A percentile compares a stretch with the other conserved stretches of the same genome.
These are phyloP conservation scores for Allantophomopsis lycopodina DNA, from an alignment of 2,329 filamentous ascomycete species.

Conservation along the genomic window DNA sequence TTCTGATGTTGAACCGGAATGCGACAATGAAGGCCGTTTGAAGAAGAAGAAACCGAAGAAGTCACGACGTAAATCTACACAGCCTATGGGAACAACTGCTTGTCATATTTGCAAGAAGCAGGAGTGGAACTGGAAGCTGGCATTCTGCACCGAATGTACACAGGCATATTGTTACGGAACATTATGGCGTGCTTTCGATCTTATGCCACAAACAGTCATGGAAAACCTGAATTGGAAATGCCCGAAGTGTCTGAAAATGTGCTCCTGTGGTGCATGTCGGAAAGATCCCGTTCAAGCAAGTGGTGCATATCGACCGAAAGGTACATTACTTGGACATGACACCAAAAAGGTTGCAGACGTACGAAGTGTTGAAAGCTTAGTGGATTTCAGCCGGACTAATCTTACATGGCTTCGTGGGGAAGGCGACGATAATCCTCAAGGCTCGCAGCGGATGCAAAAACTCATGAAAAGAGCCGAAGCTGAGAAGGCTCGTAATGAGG, in stretches of 20 bases:
- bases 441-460: conserved; percentile 21
- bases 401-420: conserved; percentile 62
- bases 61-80: conserved; percentile 21
- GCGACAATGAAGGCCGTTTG: conserved; percentile 47
- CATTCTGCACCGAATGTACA: conserved; percentile 63
- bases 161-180: conserved; percentile 86
- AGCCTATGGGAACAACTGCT: conserved; percentile 30
- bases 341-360: conserved; percentile 83
- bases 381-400: conserved; percentile 86
- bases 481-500: conserved; percentile 14
- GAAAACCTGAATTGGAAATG: conserved; percentile 77
- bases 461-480: conserved; percentile 18
- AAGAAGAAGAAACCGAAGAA: conserved; percentile 38
- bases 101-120: conserved; percentile 79
- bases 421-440: conserved; percentile 29
- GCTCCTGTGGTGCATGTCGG: conserved; percentile 72
- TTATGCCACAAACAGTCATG: conserved; percentile 73
- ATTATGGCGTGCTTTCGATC: conserved; percentile 81
- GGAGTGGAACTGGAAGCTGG: conserved; percentile 75
- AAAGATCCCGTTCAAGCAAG: conserved; percentile 42
- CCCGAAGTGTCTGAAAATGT: conserved; percentile 73
- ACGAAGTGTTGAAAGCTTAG: conserved; percentile 76
- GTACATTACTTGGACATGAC: conserved; percentile 79
- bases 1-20: conserved; percentile 37
- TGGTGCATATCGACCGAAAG: conserved; percentile 72